Evolutionary conservation across 768 basidiomycete species (phyloP).

Genomic region (Serendipita vermifera): DNA sequence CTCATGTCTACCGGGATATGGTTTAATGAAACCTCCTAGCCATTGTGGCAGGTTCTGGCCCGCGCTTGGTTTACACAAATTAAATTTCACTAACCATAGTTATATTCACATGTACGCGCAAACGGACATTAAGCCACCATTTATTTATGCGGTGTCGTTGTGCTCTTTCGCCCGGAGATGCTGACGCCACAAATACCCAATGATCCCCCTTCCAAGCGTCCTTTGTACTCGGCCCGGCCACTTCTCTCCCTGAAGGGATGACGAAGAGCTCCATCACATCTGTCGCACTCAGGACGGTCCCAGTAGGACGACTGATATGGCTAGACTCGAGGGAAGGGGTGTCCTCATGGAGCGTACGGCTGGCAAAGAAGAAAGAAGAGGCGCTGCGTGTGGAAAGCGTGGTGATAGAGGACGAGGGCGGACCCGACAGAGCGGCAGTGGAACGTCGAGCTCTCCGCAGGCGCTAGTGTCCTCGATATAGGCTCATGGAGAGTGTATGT

Average conservation of each 20-base stretch:
- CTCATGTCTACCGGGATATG: no score
- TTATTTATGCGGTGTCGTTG: no score
- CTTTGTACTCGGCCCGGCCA: conserved; percentile 12
- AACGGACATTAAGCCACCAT: no score
- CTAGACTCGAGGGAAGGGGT: conserved; percentile 62
- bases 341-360: conserved; percentile 54
- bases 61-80: no score
- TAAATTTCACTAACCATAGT: no score
- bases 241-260: conserved; percentile 9
- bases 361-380: conserved; percentile 37
- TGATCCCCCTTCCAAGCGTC: conserved; percentile 12
- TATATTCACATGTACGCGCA: no score
- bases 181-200: conserved; percentile 33
- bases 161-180: conserved; percentile 11
- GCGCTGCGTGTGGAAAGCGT: conserved; percentile 42
- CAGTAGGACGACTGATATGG: conserved; percentile 41
- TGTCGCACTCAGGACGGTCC: conserved; percentile 43
- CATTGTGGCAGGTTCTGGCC: no score
- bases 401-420: conserved; percentile 41
- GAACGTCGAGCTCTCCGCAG: conserved; percentile 46
- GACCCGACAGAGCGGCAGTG: conserved; percentile 40
- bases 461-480: conserved; percentile 53
- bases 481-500: conserved; percentile 28
- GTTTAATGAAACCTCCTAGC: no score
- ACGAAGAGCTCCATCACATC: conserved; percentile 22